Evolutionary conservation across 208 protist species (phyloP).

Genomic region (Leishmania major): DNA sequence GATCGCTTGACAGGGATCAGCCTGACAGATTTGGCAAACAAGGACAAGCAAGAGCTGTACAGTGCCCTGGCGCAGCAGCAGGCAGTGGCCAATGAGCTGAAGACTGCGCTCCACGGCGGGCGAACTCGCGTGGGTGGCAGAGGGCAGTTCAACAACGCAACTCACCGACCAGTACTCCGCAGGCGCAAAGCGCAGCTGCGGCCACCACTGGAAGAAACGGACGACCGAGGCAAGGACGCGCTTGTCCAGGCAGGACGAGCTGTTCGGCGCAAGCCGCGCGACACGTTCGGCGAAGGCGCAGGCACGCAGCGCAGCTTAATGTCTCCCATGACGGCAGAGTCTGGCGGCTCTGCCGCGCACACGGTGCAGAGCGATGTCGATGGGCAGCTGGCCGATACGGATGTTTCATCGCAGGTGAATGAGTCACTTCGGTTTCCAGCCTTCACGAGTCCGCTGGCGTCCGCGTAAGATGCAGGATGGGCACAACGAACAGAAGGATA

Average conservation of each 20-base stretch:
- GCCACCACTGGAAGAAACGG: neutral
- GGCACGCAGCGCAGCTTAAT: constrained; percentile 5
- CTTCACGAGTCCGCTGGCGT: neutral
- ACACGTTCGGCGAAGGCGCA: neutral
- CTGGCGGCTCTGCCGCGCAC: neutral
- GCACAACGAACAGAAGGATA: neutral
- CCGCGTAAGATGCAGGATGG: neutral
- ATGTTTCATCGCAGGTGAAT: constrained; percentile 15
- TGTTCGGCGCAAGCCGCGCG: too few relatives aligned
- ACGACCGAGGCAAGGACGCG: too few relatives aligned
- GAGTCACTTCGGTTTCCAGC: neutral
- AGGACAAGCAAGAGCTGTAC: constrained; percentile 29
- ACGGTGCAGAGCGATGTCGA: constrained; percentile 5
- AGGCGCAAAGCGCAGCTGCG: constrained; percentile 6
- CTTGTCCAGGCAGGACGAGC: neutral
- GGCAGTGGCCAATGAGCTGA: constrained; percentile 40
- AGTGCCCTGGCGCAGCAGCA: constrained; percentile 47
- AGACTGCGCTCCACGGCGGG: constrained; percentile 11
- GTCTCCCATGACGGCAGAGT: constrained; percentile 30
- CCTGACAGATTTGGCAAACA: constrained; percentile 8
- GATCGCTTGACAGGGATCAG: constrained; percentile 1
- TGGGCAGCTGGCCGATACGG: constrained; percentile 31
- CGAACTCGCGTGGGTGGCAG: too few relatives aligned
- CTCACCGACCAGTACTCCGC: constrained; percentile 1
- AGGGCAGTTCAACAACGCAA: neutral